These are phyloP conservation scores for Metarhizium album DNA, from an alignment of 2,329 filamentous ascomycete species.

Conservation along the genomic window DNA sequence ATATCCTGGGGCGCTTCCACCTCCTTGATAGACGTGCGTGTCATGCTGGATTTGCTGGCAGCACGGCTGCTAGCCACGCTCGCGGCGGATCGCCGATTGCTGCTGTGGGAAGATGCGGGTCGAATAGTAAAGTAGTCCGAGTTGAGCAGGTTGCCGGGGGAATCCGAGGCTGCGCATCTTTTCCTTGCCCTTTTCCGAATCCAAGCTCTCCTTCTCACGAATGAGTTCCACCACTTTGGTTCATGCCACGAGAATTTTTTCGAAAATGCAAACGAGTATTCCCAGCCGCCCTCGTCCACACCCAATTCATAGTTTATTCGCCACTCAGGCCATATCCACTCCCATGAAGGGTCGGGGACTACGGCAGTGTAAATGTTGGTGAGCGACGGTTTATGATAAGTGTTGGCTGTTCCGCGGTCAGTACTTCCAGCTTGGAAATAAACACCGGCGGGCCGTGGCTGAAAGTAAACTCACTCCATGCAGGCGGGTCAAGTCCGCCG, in stretches of 20 bases:
- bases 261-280: conserved; percentile 84
- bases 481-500: conserved; percentile 70
- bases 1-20: conserved; percentile 47
- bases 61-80: conserved; percentile 23
- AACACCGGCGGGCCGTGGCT: no score
- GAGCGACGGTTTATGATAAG: conserved; percentile 46
- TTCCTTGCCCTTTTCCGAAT: conserved; percentile 66
- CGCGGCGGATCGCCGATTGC: conserved; percentile 16
- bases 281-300: conserved; percentile 81
- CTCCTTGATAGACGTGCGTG: conserved; percentile 26
- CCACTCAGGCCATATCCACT: conserved; percentile 69
- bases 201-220: conserved; percentile 85
- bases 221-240: conserved; percentile 87
- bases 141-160: conserved; percentile 56
- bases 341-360: conserved; percentile 89
- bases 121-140: conserved; percentile 73
- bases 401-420: conserved; percentile 40
- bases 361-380: conserved; percentile 75
- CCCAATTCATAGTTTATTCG: conserved; percentile 60
- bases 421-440: neutral
- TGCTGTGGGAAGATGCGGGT: conserved; percentile 32
- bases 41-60: conserved; percentile 26
- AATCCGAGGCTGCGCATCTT: conserved; percentile 29
- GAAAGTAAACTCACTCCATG: conserved; percentile 51
- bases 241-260: conserved; percentile 75